Percentiles rank a stretch among this genome's conserved stretches.
These are phyloP conservation scores for Acer negundo DNA, from an alignment of 345 rosid genomes.

Conservation along the genomic window DNA sequence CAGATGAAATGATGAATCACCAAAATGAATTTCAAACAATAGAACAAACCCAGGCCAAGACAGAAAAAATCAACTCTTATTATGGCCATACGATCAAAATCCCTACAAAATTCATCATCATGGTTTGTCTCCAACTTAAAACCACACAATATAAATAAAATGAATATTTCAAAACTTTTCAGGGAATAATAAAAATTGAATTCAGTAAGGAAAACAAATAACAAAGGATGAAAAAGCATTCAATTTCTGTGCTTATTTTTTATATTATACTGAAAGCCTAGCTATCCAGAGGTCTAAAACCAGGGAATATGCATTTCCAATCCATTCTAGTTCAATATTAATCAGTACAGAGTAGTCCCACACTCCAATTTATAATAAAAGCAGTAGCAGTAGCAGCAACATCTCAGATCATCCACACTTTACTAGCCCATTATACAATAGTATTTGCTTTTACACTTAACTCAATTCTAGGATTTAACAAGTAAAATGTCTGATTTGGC, in stretches of 20 bases:
- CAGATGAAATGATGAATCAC: neutral
- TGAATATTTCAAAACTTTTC: neutral
- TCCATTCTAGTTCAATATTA: too few relatives aligned
- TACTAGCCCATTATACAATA: neutral
- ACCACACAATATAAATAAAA: neutral
- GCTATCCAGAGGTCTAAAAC: too few relatives aligned
- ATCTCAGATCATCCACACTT: too few relatives aligned
- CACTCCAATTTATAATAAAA: too few relatives aligned
- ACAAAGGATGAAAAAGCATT: neutral
- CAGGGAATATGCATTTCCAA: neutral
- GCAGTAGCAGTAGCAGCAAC: neutral
- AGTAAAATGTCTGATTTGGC: neutral
- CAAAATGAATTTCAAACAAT: neutral
- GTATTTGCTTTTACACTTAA: too few relatives aligned
- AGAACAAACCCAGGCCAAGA: neutral
- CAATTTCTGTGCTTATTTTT: too few relatives aligned
- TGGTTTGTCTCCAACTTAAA: neutral
- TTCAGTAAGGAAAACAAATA: neutral
- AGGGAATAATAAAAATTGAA: neutral
- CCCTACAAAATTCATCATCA: neutral
- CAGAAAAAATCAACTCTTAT: neutral
- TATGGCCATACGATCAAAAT: neutral
- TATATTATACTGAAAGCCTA: too few relatives aligned
- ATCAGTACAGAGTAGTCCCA: too few relatives aligned
- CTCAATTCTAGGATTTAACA: neutral